A percentile compares a stretch with the other conserved stretches of the same genome.
Conservation (phyloP, 352 stramenopile species). For the Poterioochromonas sp. region DNA sequence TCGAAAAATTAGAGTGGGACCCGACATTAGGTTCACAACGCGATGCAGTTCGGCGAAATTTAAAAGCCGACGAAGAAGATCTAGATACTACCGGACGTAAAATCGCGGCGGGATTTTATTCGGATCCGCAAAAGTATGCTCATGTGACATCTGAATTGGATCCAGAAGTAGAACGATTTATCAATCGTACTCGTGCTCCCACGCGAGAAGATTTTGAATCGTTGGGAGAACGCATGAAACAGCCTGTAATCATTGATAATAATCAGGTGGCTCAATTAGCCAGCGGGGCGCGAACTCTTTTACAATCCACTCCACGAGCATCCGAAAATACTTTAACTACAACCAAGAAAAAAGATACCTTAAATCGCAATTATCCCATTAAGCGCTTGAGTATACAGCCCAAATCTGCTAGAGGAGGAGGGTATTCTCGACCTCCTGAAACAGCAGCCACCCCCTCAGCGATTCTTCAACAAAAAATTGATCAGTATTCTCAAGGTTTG, state of each 20-base stretch:
- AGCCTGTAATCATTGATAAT: slow-evolving; percentile 31
- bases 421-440: slow-evolving; percentile 29
- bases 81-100: slow-evolving; percentile 30
- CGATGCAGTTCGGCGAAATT: slow-evolving; percentile 29
- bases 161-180: slow-evolving; percentile 31
- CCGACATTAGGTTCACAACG: slow-evolving; percentile 29
- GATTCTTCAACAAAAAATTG: slow-evolving; percentile 32
- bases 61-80: slow-evolving; percentile 30
- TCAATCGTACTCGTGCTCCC: slow-evolving; percentile 29
- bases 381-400: slow-evolving; percentile 29
- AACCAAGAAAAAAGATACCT: slow-evolving; percentile 31
- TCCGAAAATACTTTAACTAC: slow-evolving; percentile 31
- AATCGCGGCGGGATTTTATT: slow-evolving; percentile 30
- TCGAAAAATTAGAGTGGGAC: slow-evolving; percentile 30
- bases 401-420: slow-evolving; percentile 29
- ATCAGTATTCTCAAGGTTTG: slow-evolving; percentile 31
- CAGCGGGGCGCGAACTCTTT: slow-evolving; percentile 27
- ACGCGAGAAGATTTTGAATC: slow-evolving; percentile 30
- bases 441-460: slow-evolving; percentile 27
- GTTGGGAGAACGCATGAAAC: slow-evolving; percentile 29
- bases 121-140: slow-evolving; percentile 29
- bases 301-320: slow-evolving; percentile 29
- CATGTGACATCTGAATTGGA: slow-evolving; percentile 30
- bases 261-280: slow-evolving; percentile 30
- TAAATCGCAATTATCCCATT: slow-evolving; percentile 31